A percentile compares a stretch with the other conserved stretches of the same genome.
These are phyloP conservation scores for Prosopis cineraria DNA, from an alignment of 306 rosid species.

Conservation along the genomic window DNA sequence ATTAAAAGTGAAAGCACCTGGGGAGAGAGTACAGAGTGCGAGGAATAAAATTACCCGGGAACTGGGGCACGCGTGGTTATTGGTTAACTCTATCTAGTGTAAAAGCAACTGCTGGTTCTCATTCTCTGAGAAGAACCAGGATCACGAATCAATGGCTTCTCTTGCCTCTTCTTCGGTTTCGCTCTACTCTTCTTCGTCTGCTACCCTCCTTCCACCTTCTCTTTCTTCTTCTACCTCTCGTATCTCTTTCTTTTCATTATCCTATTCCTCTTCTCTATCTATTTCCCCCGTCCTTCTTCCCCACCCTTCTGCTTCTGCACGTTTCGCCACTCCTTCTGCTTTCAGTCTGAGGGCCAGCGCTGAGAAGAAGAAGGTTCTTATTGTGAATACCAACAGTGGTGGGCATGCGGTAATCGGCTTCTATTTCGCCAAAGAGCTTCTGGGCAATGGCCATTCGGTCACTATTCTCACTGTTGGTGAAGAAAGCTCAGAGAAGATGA, in stretches of 20 bases:
- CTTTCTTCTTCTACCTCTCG: conserved; percentile 58
- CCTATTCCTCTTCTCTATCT: conserved; percentile 49
- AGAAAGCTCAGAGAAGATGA: conserved; percentile 83
- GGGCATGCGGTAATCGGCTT: conserved; percentile 92
- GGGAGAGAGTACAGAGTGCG: too few species aligned
- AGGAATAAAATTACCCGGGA: not conserved
- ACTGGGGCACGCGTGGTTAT: not conserved
- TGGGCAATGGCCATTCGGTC: conserved; percentile 73
- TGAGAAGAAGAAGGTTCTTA: conserved; percentile 76
- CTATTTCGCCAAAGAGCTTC: conserved; percentile 87
- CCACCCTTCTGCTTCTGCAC: conserved; percentile 40
- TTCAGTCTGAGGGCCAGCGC: conserved; percentile 53
- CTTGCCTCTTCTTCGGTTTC: conserved; percentile 65
- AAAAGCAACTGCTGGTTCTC: conserved; percentile 57
- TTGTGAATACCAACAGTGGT: conserved; percentile 80
- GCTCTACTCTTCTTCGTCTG: conserved; percentile 52
- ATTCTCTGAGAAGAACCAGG: conserved; percentile 20
- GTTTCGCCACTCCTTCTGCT: conserved; percentile 36
- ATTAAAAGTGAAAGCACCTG: too few species aligned
- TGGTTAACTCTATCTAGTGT: not conserved
- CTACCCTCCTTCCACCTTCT: conserved; percentile 49
- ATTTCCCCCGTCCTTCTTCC: conserved; percentile 44
- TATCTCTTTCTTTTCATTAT: conserved; percentile 30
- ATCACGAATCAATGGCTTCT: conserved; percentile 70
- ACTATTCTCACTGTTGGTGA: conserved; percentile 87